Evolutionary conservation across 306 rosid species (phyloP), one percentile per base, ranked within the genome.

Genomic region (Quercus variabilis): DNA sequence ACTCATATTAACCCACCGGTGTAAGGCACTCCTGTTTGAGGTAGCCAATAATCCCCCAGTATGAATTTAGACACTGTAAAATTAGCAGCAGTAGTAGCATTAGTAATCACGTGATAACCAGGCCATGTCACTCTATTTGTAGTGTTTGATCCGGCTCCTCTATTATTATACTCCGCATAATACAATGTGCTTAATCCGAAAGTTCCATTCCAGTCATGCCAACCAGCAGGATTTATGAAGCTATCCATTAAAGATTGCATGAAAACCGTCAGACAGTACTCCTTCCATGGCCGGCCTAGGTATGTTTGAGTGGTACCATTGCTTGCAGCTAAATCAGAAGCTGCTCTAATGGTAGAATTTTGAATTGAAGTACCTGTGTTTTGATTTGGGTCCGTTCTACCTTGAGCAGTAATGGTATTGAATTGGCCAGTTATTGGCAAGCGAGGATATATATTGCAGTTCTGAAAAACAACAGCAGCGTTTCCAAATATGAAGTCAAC

Each of bases 201-300:
- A 6, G 73, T 73, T 14, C 93, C 95, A 64, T 71, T 73, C 98
- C 98, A 93, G 25, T 74, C 97, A 1, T 63, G 83, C 98, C 97
- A 93, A 31, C 98, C 98, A 11, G 76, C 80, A 2, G 90, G 69
- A 35, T 89, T 70, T 4, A 93, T 88, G 23, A 86, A 74, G n/a
- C 69, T 74, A 13, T 85, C 92, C 82, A 90, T 87, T 38, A 62
- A 87, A 1, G 87, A 80, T 23, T 89, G 89, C 97, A 91, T 86
- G 23, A 49, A 82, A 11, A 93, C 84, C 2, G 98, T 93, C 79
- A 86, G 60, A 2, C 96, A 90, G 57, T 87, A 93, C 41, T 83
- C 64, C 86, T 92, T 91, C 98, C 98, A 93, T 0, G 97, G 98
- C 73, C 98, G 86, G 1, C 98, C 98, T 2, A 93, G 83, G 62